These are phyloP conservation scores for Bretschneidera sinensis DNA, from an alignment of 345 rosid genomes.

Conservation along the genomic window DNA sequence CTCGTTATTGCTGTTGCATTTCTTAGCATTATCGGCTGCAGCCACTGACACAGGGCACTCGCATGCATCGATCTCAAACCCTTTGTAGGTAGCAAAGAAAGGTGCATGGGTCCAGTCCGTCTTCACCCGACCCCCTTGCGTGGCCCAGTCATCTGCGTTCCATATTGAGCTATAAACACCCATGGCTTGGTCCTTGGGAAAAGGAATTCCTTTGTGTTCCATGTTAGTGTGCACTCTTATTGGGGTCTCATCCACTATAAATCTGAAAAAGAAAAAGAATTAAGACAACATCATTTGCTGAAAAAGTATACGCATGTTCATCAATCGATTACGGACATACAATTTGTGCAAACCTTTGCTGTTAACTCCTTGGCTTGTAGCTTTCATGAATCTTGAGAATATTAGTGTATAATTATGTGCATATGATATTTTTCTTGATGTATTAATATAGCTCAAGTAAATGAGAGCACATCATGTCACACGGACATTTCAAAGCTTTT, in stretches of 20 bases:
- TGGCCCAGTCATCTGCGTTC: slow-evolving; percentile 99
- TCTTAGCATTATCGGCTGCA: slow-evolving; percentile 39
- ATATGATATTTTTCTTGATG: too few relatives aligned
- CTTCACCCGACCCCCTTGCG: slow-evolving; percentile 92
- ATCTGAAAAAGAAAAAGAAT: too few relatives aligned
- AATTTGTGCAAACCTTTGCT: too few relatives aligned
- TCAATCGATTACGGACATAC: too few relatives aligned
- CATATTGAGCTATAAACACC: slow-evolving; percentile 97
- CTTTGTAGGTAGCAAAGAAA: slow-evolving; percentile 76
- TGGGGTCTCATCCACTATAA: slow-evolving; percentile 84
- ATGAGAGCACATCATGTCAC: too few relatives aligned
- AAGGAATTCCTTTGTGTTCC: slow-evolving; percentile 84
- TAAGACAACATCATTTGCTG: too few relatives aligned
- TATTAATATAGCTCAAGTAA: too few relatives aligned
- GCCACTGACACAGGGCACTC: slow-evolving; percentile 49
- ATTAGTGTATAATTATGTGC: too few relatives aligned
- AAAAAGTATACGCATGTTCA: too few relatives aligned
- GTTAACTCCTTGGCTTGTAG: too few relatives aligned
- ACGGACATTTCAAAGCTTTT: too few relatives aligned
- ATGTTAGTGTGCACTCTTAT: slow-evolving; percentile 74
- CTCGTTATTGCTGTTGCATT: slow-evolving; percentile 53
- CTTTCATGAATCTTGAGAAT: too few relatives aligned
- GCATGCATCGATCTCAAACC: slow-evolving; percentile 75
- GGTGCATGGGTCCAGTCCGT: slow-evolving; percentile 98
- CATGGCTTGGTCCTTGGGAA: slow-evolving; percentile 93